phyloP scores from a whole-genome alignment of 768 basidiomycete genomes.

The Hygrophoropsis aurantiaca region DNA sequence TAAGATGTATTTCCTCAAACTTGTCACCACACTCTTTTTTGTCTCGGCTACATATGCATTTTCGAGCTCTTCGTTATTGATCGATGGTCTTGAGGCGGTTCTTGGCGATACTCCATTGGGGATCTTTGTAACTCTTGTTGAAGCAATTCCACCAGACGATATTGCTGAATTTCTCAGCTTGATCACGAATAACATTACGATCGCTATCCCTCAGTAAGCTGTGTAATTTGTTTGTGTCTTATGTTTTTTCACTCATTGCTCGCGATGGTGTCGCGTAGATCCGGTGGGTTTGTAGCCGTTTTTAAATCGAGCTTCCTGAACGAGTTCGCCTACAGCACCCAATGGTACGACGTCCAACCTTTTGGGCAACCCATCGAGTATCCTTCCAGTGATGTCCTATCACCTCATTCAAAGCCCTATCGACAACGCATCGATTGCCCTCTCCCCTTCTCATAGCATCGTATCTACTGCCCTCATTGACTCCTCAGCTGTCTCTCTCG shows the following conservation, averaged over 20 bases:
- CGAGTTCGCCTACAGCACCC: neutral
- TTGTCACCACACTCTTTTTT: too few species aligned
- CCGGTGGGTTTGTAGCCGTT: too few species aligned
- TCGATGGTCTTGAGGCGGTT: neutral
- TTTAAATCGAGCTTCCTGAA: too few species aligned
- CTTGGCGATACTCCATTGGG: neutral
- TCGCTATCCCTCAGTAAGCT: neutral
- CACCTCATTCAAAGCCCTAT: neutral
- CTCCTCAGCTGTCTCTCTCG: neutral
- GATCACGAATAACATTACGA: neutral
- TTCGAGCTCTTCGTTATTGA: neutral
- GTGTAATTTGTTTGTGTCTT: neutral
- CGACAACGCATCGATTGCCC: neutral
- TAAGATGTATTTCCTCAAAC: too few species aligned
- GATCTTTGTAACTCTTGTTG: neutral
- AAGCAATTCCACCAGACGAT: neutral
- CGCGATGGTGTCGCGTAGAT: too few species aligned
- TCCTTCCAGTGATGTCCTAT: neutral
- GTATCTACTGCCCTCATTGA: neutral
- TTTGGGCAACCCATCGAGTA: neutral
- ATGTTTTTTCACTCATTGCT: too few species aligned
- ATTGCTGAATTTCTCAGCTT: neutral
- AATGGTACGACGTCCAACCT: conserved; percentile 1
- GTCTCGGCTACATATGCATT: neutral
- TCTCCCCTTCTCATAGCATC: neutral